Evolutionary conservation across 768 basidiomycete genomes (phyloP), one percentile per base, ranked within the genome.

Genomic region (Exidia glandulosa): DNA sequence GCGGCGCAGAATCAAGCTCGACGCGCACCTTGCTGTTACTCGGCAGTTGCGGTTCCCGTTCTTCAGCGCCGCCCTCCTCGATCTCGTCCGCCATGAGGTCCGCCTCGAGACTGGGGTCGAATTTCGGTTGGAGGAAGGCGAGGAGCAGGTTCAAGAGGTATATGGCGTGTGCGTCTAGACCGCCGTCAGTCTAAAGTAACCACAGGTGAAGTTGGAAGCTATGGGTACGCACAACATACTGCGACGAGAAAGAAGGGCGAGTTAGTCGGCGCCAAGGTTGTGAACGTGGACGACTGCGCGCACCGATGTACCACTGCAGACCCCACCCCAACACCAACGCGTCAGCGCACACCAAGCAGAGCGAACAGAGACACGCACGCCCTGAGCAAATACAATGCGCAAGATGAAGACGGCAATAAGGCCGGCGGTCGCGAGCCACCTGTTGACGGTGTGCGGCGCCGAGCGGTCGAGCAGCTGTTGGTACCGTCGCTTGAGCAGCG

Each of bases 81-180:
- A 96, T 88, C 68, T 97, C 94, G 64, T 94, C 90, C 2, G 93
- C 96, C 63, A 91, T 79, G 13, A 97, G 77, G 71, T 99, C 96
- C 52, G 91, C 91, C 64, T 94, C 88, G 32, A 97, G 76, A 2
- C 94, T 95, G 0, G 96, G 95, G 73, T 99, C 96, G 71, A 99
- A 98, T 71, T 88, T 90, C 33, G 96, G 96, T 77, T 97, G 94
- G 19, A 99, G 79, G 79, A 99, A 99, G 2, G 96, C 95, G 64
- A 99, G 81, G 59, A 99, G 84, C 58, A 99, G 83, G 76, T 99
- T 96, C 61, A 97, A 81, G 63, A 95, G 83, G 75, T 97, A 97
- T 66, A 96, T 97, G 32, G 91, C 94, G 65, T 90, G 86, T 19
- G 90, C 94, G 69, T 95, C 88, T 89, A 62, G 19, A 31, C 14